Base-by-base conservation (phyloP, 441 rosid genomes). In the Isatis lusitanica region DNA sequence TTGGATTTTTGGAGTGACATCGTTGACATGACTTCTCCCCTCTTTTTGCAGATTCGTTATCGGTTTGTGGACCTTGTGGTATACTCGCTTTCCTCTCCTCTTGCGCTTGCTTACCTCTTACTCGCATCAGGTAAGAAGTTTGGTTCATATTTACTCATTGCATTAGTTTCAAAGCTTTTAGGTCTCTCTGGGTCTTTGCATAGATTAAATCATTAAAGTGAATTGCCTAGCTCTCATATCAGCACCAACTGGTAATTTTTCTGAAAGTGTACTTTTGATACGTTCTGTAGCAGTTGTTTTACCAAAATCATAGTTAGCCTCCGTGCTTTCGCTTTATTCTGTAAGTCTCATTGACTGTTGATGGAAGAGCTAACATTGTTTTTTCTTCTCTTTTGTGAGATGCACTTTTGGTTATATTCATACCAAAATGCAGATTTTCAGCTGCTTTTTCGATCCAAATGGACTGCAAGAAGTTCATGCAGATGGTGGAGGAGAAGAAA, bases 391-490 rank as follows among this genome's bases (percentile, higher is more conserved):
- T 89, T 90, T 83, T 90, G 84, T 92, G 99, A 94, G 99, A 94
- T 88, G 98, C 63, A 82, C 93, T 88, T 90, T 82, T 56, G 88
- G 85, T 71, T 89, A 82, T 87, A 81, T 67, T 86, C 97, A 81
- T 90, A 83, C 90, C 84, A 81, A 82, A 83, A 94, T 94, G 97
- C 96, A 94, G 99, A 70, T 78, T 39, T 92, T 89, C 87, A 83
- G 81, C 75, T 85, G 84, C 80, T 74, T 86, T 87, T 81, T 78
- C 13, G 48, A 44, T 73, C 61, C 43, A 81, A 86, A 94, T 92
- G 98, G 98, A 94, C 90, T 79, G 86, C 97, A 94, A 92, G 88
- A 94, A 79, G 83, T 94, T 94, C 85, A 89, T 92, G 65, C 94
- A 90, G 79, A 58, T 94, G 92, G 98, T 92, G 24, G 98, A 94